Evolutionary conservation across 495 filamentous ascomycete genomes (phyloP).

Genomic region (Penicillium taxi): DNA sequence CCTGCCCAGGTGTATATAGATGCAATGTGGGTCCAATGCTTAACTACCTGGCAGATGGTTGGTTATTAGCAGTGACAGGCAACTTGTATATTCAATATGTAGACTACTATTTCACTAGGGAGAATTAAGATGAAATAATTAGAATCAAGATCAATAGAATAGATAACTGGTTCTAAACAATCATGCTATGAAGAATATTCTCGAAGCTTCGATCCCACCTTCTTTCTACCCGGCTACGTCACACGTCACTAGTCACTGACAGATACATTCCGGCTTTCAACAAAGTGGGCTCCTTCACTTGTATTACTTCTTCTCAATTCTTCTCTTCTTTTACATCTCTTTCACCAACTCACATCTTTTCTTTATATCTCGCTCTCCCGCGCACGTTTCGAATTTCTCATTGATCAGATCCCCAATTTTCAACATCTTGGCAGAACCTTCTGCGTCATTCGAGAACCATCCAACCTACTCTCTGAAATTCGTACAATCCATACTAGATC

Average conservation of each 20-base stretch:
- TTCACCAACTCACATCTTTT: slow-evolving; percentile 9
- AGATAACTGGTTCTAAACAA: too few relatives aligned
- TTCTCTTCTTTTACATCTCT: slow-evolving; percentile 6
- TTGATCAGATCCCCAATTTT: background rate
- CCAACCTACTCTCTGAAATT: slow-evolving; percentile 5
- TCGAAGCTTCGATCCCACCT: slow-evolving; percentile 29
- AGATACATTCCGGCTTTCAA: slow-evolving; percentile 2
- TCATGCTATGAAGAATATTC: too few relatives aligned
- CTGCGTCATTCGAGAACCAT: slow-evolving; percentile 35
- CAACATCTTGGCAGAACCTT: slow-evolving; percentile 28
- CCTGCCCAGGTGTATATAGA: too few relatives aligned
- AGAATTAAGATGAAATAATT: too few relatives aligned
- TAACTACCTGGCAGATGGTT: too few relatives aligned
- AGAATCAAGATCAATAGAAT: too few relatives aligned
- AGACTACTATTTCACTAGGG: too few relatives aligned
- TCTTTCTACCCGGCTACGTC: too few relatives aligned
- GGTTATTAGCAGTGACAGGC: too few relatives aligned
- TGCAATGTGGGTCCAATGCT: too few relatives aligned
- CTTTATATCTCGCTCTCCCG: background rate
- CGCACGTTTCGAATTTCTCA: background rate
- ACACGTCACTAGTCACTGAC: slow-evolving; percentile 24
- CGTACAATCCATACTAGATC: slow-evolving; percentile 6
- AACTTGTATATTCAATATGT: too few relatives aligned
- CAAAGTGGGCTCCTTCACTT: background rate
- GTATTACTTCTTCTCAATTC: background rate